Base-by-base conservation (phyloP, 495 filamentous ascomycete species). In the Aspergillus taichungensis region DNA sequence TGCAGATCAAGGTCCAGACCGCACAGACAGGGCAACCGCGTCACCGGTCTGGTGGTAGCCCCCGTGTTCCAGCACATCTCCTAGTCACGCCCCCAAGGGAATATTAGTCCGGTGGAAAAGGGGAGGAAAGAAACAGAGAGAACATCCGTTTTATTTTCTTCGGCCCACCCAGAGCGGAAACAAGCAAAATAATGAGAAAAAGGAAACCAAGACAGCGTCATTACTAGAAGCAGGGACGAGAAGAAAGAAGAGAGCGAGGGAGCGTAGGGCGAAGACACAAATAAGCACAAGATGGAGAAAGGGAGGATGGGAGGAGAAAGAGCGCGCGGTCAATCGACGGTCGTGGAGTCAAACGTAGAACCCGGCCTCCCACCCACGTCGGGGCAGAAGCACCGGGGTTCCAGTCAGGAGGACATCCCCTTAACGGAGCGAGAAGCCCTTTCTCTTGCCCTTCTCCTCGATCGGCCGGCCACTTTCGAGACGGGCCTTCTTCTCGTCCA, bases 361-460 rank as follows among this genome's bases (percentile, higher is more conserved):
- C 47, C 53, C 18, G 18, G 1, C 18, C 18, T 24, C 18, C 18
- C 18, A 24, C 18, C 18, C 18, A 24, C 18, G 18, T 24, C 48
- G 47, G 49, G 43, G 31, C 30, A 46, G 31, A 43, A 46, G 41
- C 35, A 43, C 47, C 47, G 43, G 49, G 47, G 41, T 27, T 41
- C 43, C 48, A 36, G 48, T 49, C 39, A 43, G 40, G 31, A 45
- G 34, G 29, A 34, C 27, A 11, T 41, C 47, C 29, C 32, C 35
- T 66, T 89, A 94, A 72, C 91, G 90, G 55, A 98, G 82, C 40
- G 92, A 98, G 77, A 98, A 98, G 37, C 92, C 92, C 85, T 97
- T 97, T 72, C 87, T 78, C 71, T 86, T 85, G 55, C 68, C 70
- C 76, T 95, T 90, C 74, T 96, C 88, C 75, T 97, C 92, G 74